These are phyloP conservation scores for Phoma sp. DNA, from an alignment of 2,329 filamentous ascomycete genomes.

Conservation along the genomic window DNA sequence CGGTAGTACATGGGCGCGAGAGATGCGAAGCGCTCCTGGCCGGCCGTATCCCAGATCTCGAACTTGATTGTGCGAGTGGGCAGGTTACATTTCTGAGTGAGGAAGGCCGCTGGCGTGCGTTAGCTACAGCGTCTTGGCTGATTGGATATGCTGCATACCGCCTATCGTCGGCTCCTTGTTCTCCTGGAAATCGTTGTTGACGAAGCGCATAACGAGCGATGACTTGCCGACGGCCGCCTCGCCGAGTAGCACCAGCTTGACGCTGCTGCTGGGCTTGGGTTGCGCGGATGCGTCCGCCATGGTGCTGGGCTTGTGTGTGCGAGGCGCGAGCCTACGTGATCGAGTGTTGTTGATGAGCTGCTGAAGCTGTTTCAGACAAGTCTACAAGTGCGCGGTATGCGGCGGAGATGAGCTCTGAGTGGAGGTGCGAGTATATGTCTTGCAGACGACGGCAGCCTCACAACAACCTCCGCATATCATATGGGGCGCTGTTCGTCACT, in stretches of 20 bases:
- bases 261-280: conserved; percentile 97
- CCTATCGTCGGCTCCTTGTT: conserved; percentile 99
- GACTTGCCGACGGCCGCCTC: conserved; percentile 99
- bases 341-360: not conserved
- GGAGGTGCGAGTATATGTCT: too few relatives aligned
- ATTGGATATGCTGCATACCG: conserved; percentile 63
- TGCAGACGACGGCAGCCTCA: too few relatives aligned
- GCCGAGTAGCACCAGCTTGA: conserved; percentile 97
- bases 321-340: not conserved
- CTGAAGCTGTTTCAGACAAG: not conserved
- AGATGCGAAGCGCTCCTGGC: conserved; percentile 95
- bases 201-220: conserved; percentile 95
- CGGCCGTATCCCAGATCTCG: conserved; percentile 95
- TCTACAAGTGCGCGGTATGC: too few relatives aligned
- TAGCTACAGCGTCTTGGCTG: not conserved
- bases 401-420: too few relatives aligned
- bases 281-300: conserved; percentile 75
- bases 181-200: conserved; percentile 99
- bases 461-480: too few relatives aligned
- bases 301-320: conserved; percentile 12
- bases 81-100: conserved; percentile 98
- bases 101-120: conserved; percentile 75
- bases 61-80: conserved; percentile 77
- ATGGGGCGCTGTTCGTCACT: too few relatives aligned
- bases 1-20: conserved; percentile 99